Evolutionary conservation across 306 rosid species (phyloP).

Genomic region (Styphnolobium japonicum): DNA sequence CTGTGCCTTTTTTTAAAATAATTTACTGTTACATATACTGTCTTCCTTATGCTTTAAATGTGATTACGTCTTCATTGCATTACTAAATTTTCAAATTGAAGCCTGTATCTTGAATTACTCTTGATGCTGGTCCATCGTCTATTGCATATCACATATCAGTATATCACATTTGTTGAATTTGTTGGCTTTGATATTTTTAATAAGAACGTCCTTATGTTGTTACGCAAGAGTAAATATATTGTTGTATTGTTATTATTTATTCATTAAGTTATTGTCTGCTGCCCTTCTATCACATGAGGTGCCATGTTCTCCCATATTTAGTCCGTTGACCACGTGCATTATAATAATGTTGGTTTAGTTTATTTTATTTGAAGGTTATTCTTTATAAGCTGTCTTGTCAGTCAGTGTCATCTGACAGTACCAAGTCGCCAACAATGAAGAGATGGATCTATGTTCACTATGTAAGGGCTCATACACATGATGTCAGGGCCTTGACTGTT

Average conservation of each 20-base stretch:
- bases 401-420: conserved; percentile 37
- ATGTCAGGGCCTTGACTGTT: conserved; percentile 79
- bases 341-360: conserved; percentile 23
- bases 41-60: not conserved
- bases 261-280: not conserved
- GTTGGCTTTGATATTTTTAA: not conserved
- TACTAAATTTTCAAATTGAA: no score
- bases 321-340: not conserved
- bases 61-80: not conserved
- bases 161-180: not conserved
- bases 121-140: not conserved
- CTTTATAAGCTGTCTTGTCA: conserved; percentile 74
- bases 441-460: conserved; percentile 82
- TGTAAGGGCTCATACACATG: conserved; percentile 82
- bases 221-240: not conserved
- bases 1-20: not conserved
- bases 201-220: not conserved
- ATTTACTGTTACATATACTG: not conserved
- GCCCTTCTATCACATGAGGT: not conserved
- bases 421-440: conserved; percentile 39
- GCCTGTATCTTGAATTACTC: conserved; percentile 10
- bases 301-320: not conserved
- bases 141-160: not conserved
- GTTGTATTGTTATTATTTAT: not conserved
- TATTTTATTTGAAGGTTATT: conserved; percentile 63